phyloP scores from a whole-genome alignment of 495 filamentous ascomycete species.

The Bathelium albidoporum region DNA sequence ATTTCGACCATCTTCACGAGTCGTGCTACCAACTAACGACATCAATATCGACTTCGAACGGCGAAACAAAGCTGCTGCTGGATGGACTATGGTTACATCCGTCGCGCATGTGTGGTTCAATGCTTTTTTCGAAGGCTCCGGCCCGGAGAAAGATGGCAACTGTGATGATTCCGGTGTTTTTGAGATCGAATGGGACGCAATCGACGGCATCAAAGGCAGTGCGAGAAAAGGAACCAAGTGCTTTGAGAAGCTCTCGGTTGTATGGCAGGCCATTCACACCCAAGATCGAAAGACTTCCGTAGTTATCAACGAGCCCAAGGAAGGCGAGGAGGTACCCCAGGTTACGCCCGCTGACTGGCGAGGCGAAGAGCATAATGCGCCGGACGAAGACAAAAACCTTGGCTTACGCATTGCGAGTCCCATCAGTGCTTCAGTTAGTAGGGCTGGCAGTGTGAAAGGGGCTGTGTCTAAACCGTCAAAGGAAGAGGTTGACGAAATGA shows the following conservation, averaged over 20 bases:
- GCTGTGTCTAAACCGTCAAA: not conserved
- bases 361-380: constrained; percentile 25
- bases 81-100: constrained; percentile 79
- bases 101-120: constrained; percentile 98
- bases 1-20: constrained; percentile 55
- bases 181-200: constrained; percentile 52
- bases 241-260: constrained; percentile 74
- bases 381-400: constrained; percentile 42
- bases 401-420: constrained; percentile 54
- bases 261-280: constrained; percentile 50
- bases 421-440: constrained; percentile 52
- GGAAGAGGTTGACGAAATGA: constrained; percentile 16
- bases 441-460: constrained; percentile 46
- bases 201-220: constrained; percentile 74
- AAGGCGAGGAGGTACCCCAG: constrained; percentile 56
- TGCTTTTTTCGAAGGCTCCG: constrained; percentile 77
- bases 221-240: constrained; percentile 67
- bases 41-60: constrained; percentile 84
- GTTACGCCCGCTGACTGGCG: constrained; percentile 61
- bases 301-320: constrained; percentile 26
- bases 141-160: constrained; percentile 52
- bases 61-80: constrained; percentile 63
- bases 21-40: constrained; percentile 69
- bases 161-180: constrained; percentile 45
- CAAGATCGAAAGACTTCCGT: constrained; percentile 15